Evolutionary conservation across 2,329 filamentous ascomycete genomes (phyloP).

Genomic region (Trichoderma koningiopsis): DNA sequence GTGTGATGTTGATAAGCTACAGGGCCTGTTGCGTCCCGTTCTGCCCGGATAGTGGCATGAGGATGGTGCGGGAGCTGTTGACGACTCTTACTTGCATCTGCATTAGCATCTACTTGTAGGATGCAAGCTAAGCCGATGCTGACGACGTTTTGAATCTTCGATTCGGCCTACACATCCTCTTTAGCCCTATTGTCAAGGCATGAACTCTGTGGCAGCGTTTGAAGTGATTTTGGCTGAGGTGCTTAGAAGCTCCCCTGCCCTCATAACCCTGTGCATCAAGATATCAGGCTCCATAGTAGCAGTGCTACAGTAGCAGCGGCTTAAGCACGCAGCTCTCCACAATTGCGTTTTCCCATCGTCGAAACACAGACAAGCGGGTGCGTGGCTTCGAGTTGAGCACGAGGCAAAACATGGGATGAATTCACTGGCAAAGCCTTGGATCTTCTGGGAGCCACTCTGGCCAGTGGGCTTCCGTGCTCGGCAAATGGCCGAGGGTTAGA

Average conservation of each 20-base stretch:
- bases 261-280: not conserved
- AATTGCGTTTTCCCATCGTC: not conserved
- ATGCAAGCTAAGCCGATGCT: not conserved
- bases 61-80: not conserved
- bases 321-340: not conserved
- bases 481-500: slow-evolving; percentile 9
- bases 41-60: not conserved
- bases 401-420: slow-evolving; percentile 3
- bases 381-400: not conserved
- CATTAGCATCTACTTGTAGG: not conserved
- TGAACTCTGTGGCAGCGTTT: not conserved
- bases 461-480: slow-evolving; percentile 12
- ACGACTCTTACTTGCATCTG: not conserved
- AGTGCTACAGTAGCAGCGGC: not conserved
- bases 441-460: not conserved
- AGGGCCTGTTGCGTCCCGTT: not conserved
- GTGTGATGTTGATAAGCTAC: not conserved
- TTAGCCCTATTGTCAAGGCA: not conserved
- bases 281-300: not conserved
- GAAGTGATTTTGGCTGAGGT: not conserved
- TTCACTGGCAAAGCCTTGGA: not conserved
- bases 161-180: not conserved
- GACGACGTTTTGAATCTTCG: not conserved
- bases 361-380: not conserved
- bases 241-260: not conserved